phyloP scores from a whole-genome alignment of 129 eudicot species.

The Arctium lappa region DNA sequence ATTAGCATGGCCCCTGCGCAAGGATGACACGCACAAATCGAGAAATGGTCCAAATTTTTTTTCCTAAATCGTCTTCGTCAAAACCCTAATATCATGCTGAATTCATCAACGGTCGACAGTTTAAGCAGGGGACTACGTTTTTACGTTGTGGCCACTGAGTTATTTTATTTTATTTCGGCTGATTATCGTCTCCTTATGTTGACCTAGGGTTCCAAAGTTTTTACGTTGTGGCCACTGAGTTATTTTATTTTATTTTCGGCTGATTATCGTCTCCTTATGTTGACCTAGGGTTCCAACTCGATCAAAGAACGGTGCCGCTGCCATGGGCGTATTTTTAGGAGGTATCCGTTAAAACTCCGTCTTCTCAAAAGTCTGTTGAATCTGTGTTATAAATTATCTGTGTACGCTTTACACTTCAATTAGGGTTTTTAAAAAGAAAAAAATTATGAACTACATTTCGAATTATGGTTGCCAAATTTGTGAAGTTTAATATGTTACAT shows the following conservation, averaged over 20 bases:
- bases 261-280: background rate
- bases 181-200: background rate
- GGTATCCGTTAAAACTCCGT: background rate
- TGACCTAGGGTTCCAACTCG: background rate
- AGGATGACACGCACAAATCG: constrained; percentile 1
- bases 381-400: background rate
- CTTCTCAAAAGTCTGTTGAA: background rate
- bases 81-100: background rate
- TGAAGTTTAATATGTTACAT: background rate
- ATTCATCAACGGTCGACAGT: background rate
- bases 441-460: background rate
- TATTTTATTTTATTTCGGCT: background rate
- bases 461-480: background rate
- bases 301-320: background rate
- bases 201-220: background rate
- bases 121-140: background rate
- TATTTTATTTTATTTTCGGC: background rate
- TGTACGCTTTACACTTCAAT: background rate
- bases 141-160: background rate
- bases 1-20: background rate
- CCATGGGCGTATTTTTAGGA: background rate
- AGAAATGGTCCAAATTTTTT: background rate
- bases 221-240: background rate
- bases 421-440: background rate
- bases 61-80: background rate